Percentiles rank a stretch among this genome's conserved stretches.
Conservation (phyloP, 116 monocot species). For the Trichopus zeylanicus region DNA sequence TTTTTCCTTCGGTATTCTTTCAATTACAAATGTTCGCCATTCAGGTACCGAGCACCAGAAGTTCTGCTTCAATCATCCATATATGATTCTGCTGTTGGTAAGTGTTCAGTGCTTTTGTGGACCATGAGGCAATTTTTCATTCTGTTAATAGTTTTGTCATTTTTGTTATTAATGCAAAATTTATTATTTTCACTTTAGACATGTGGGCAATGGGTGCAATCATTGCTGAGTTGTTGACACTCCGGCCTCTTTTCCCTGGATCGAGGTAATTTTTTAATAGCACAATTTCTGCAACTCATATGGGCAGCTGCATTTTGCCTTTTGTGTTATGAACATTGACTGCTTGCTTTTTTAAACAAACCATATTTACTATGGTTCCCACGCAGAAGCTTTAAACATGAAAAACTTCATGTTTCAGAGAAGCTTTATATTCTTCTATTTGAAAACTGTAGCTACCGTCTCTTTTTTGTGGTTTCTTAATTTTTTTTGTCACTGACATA, state of each 20-base stretch:
- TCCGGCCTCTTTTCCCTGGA: constrained; percentile 67
- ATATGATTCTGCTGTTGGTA: constrained; percentile 72
- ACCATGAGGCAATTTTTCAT: not conserved
- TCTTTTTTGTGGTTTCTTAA: not conserved
- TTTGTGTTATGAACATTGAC: too few relatives aligned
- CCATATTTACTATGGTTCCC: too few relatives aligned
- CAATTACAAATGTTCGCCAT: not conserved
- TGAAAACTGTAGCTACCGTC: not conserved
- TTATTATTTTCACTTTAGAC: constrained; percentile 23
- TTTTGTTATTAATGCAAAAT: not conserved
- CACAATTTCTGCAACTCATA: not conserved
- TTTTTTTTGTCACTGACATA: not conserved
- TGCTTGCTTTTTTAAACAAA: too few relatives aligned
- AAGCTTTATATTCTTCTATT: too few relatives aligned
- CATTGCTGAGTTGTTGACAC: constrained; percentile 63
- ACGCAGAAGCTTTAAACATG: too few relatives aligned
- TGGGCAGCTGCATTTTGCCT: not conserved
- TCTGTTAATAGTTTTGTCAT: too few relatives aligned
- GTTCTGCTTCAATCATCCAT: constrained; percentile 81
- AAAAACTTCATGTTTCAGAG: too few relatives aligned
- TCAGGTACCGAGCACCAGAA: constrained; percentile 84
- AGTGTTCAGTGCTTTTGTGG: constrained; percentile 16
- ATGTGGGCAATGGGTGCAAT: constrained; percentile 90
- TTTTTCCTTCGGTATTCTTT: not conserved
- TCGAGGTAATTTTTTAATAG: constrained; percentile 27